These are phyloP conservation scores for Geotrichum aggregatum DNA, from an alignment of 1,139 yeast genomes.

Conservation along the genomic window DNA sequence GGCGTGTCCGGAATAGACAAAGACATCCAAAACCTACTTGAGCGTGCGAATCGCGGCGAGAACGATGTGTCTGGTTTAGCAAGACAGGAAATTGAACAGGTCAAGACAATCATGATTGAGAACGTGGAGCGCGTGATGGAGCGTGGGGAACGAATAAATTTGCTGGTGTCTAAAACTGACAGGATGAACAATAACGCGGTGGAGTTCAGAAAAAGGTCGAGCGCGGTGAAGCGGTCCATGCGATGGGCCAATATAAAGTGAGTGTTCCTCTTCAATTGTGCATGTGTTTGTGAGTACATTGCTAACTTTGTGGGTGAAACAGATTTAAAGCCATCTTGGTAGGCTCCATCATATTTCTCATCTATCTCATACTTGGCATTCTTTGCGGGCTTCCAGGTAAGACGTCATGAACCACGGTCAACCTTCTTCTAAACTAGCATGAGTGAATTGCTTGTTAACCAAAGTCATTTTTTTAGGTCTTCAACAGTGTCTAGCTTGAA, in stretches of 20 bases:
- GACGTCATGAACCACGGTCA: not conserved
- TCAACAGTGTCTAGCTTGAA: conserved; percentile 5
- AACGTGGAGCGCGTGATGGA: conserved; percentile 51
- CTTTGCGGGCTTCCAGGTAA: conserved; percentile 22
- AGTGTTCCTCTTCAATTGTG: not conserved
- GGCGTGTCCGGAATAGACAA: conserved; percentile 18
- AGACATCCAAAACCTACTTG: conserved; percentile 26
- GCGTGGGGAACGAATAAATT: conserved; percentile 74
- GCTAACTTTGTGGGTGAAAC: not conserved
- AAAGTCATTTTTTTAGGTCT: conserved; percentile 6
- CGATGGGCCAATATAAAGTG: conserved; percentile 38
- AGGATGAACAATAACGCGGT: conserved; percentile 63
- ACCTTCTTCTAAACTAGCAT: too few species aligned
- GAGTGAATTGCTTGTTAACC: too few species aligned
- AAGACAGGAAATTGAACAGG: conserved; percentile 40
- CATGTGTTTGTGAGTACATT: not conserved
- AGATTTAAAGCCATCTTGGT: conserved; percentile 16
- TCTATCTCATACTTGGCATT: conserved; percentile 17
- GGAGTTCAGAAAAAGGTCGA: conserved; percentile 70
- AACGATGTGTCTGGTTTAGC: conserved; percentile 33
- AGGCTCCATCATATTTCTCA: conserved; percentile 9
- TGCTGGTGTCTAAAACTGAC: conserved; percentile 77
- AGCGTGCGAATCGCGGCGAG: conserved; percentile 31
- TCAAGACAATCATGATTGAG: conserved; percentile 42
- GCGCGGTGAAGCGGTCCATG: conserved; percentile 58